phyloP scores from a whole-genome alignment of 1,284 basidiomycete genomes.

The Cutaneotrichosporon cutaneum region DNA sequence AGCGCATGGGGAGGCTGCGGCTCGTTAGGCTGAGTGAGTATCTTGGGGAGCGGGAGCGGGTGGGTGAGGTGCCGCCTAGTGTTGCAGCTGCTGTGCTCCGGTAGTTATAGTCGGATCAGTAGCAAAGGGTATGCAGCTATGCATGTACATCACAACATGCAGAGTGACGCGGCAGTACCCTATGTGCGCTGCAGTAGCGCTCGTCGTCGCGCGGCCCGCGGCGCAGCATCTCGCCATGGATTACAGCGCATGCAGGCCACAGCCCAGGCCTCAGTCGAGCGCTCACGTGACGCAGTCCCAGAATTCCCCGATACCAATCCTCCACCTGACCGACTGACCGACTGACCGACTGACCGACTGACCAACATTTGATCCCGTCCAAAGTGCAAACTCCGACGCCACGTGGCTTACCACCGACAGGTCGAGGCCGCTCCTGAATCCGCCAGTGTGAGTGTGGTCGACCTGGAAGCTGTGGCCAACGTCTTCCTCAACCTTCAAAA shows the following conservation, averaged over 20 bases:
- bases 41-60: background rate
- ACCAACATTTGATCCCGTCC: background rate
- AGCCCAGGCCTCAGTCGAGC: too few species aligned
- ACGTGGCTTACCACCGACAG: background rate
- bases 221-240: too few species aligned
- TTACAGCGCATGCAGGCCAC: too few species aligned
- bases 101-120: background rate
- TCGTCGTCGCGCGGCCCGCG: too few species aligned
- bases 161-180: too few species aligned
- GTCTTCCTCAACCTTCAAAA: constrained; percentile 6
- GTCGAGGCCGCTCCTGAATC: background rate
- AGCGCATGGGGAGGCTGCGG: background rate
- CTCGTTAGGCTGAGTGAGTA: background rate
- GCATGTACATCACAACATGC: background rate
- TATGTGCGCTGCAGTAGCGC: too few species aligned
- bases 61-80: background rate
- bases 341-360: too few species aligned
- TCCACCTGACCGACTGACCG: background rate
- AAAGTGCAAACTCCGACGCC: background rate
- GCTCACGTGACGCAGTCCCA: too few species aligned
- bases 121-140: background rate
- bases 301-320: too few species aligned
- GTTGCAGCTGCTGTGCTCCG: background rate
- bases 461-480: background rate
- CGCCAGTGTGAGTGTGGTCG: background rate